A percentile compares a stretch with the other conserved stretches of the same genome.
These are phyloP conservation scores for Phascolomyces articulosus DNA, from an alignment of 371 early-diverging fungal genomes.

Conservation along the genomic window DNA sequence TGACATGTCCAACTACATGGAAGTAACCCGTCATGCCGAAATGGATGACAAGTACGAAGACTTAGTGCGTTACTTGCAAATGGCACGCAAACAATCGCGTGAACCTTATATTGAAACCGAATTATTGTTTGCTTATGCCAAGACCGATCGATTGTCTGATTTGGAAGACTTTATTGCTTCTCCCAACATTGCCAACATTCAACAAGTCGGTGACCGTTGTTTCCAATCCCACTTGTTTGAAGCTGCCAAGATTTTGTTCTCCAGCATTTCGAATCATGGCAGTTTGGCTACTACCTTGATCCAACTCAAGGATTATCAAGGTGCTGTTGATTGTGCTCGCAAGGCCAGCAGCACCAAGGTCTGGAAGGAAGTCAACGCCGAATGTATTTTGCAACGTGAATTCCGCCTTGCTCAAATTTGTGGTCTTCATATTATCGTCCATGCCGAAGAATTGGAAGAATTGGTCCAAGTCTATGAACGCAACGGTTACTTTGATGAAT, in stretches of 20 bases:
- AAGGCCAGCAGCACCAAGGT: slow-evolving; percentile 97
- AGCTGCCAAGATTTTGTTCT: slow-evolving; percentile 94
- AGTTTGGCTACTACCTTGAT: slow-evolving; percentile 94
- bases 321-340: slow-evolving; percentile 97
- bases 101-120: slow-evolving; percentile 95
- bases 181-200: slow-evolving; percentile 93
- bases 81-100: slow-evolving; percentile 92
- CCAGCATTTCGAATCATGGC: slow-evolving; percentile 94
- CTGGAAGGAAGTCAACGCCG: slow-evolving; percentile 96
- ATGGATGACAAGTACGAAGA: slow-evolving; percentile 90
- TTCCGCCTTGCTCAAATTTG: slow-evolving; percentile 98
- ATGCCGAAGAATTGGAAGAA: slow-evolving; percentile 94
- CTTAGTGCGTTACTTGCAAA: slow-evolving; percentile 87
- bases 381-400: slow-evolving; percentile 92
- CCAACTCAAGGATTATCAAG: slow-evolving; percentile 92
- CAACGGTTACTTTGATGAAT: slow-evolving; percentile 88
- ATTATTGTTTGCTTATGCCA: slow-evolving; percentile 92
- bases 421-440: slow-evolving; percentile 93
- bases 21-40: slow-evolving; percentile 83
- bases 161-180: slow-evolving; percentile 90
- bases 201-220: slow-evolving; percentile 94
- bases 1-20: slow-evolving; percentile 88
- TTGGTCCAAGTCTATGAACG: slow-evolving; percentile 87
- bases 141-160: slow-evolving; percentile 89
- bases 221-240: slow-evolving; percentile 89